These are phyloP conservation scores for Mycena vulgaris DNA, from an alignment of 768 basidiomycete species.

Conservation along the genomic window DNA sequence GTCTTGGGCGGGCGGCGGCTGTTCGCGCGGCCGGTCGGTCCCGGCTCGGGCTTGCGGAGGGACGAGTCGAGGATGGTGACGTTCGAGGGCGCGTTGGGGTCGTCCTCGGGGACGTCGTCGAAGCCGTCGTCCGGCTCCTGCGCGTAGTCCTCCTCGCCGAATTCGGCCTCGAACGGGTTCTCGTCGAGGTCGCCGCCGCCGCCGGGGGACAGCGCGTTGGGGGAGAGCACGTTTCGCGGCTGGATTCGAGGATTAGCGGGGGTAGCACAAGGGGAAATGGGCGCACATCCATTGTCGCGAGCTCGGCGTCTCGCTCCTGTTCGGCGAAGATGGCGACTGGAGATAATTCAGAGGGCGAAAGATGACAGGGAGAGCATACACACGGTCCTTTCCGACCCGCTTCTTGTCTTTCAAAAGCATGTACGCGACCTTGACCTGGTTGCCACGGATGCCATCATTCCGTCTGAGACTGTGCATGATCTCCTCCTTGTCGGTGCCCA, in stretches of 20 bases:
- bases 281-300: conserved; percentile 87
- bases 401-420: conserved; percentile 93
- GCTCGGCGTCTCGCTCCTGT: conserved; percentile 86
- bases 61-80: conserved; percentile 94
- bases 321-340: conserved; percentile 85
- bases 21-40: conserved; percentile 34
- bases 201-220: conserved; percentile 74
- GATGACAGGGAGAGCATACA: conserved; percentile 52
- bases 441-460: conserved; percentile 89
- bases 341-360: background rate
- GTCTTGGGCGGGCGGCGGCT: conserved; percentile 55
- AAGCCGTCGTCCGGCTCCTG: conserved; percentile 61
- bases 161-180: conserved; percentile 88
- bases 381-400: conserved; percentile 86
- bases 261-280: conserved; percentile 8
- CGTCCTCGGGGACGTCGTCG: conserved; percentile 57
- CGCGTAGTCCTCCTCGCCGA: conserved; percentile 72
- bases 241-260: conserved; percentile 47
- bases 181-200: conserved; percentile 73
- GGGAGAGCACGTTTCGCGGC: conserved; percentile 82
- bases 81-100: conserved; percentile 56
- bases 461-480: conserved; percentile 89
- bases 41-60: conserved; percentile 63
- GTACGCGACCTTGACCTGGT: conserved; percentile 97
- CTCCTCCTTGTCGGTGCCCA: conserved; percentile 84